A percentile compares a stretch with the other conserved stretches of the same genome.
phyloP scores from a whole-genome alignment of 2,329 filamentous ascomycete species.

The Penicillium hordei region DNA sequence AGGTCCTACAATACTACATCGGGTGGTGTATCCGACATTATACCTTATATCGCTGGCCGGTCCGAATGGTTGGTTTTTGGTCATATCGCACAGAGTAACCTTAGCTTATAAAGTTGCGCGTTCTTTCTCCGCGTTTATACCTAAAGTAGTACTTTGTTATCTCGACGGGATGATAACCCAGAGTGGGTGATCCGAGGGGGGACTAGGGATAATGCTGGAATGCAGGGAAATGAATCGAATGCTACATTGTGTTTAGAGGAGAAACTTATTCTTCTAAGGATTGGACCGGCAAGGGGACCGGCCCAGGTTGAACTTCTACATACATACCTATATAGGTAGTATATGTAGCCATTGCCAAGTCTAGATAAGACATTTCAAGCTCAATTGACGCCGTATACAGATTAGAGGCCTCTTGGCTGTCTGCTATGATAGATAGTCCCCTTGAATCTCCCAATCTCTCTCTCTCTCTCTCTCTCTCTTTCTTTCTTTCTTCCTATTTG shows the following conservation, averaged over 20 bases:
- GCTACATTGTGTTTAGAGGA: background rate
- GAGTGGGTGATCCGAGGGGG: background rate
- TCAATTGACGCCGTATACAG: background rate
- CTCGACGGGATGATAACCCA: background rate
- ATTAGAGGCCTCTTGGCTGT: background rate
- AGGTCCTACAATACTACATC: background rate
- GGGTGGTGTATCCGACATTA: background rate
- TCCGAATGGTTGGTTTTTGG: conserved; percentile 7
- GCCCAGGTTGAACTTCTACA: background rate
- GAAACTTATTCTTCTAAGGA: background rate
- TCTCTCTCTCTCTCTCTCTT: background rate
- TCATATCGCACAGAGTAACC: background rate
- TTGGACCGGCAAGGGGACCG: background rate
- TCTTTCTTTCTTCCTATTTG: background rate
- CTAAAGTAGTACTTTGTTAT: conserved; percentile 15
- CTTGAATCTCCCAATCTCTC: background rate
- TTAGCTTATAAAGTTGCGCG: background rate
- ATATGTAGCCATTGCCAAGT: background rate
- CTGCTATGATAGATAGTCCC: background rate
- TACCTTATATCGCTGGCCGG: conserved; percentile 3
- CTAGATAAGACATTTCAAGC: background rate
- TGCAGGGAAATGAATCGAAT: background rate
- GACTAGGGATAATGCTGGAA: background rate
- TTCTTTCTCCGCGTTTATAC: conserved; percentile 20
- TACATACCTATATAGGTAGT: background rate